Conservation (phyloP, 345 rosid species). For the Mangifera indica region DNA sequence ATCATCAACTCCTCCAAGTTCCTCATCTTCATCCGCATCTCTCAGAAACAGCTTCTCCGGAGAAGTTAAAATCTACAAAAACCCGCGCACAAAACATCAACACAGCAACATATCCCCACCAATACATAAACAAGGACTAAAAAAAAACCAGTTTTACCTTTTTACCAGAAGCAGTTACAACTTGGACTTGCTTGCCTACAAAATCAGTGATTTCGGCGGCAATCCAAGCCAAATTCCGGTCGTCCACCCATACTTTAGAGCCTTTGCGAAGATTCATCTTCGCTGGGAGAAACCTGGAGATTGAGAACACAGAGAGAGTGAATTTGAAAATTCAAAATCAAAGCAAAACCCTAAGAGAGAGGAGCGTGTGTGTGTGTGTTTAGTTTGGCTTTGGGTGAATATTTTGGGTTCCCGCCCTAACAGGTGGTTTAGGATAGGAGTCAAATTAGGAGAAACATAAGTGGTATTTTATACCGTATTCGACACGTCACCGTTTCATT, state of each 20-base stretch:
- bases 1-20: constrained; percentile 95
- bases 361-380: constrained; percentile 10
- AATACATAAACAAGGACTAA: not conserved
- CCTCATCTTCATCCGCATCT: constrained; percentile 85
- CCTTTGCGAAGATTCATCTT: constrained; percentile 64
- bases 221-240: constrained; percentile 80
- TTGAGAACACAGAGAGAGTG: constrained; percentile 4
- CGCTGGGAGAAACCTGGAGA: constrained; percentile 28
- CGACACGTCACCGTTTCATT: constrained; percentile 34
- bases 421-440: constrained; percentile 20
- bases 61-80: constrained; percentile 44
- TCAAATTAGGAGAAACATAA: constrained; percentile 29
- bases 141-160: constrained; percentile 41
- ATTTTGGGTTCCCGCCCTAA: constrained; percentile 59
- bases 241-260: constrained; percentile 83
- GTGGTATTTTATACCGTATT: constrained; percentile 20
- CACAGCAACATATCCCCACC: not conserved
- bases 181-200: constrained; percentile 50
- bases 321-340: constrained; percentile 15
- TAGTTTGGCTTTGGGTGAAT: not conserved
- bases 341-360: constrained; percentile 19
- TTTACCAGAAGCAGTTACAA: constrained; percentile 49
- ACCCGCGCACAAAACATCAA: not conserved
- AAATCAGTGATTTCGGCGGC: constrained; percentile 64
- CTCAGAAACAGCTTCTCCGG: constrained; percentile 62